Base-by-base conservation (phyloP, 1,139 yeast genomes). In the Dujonia santamariae region DNA sequence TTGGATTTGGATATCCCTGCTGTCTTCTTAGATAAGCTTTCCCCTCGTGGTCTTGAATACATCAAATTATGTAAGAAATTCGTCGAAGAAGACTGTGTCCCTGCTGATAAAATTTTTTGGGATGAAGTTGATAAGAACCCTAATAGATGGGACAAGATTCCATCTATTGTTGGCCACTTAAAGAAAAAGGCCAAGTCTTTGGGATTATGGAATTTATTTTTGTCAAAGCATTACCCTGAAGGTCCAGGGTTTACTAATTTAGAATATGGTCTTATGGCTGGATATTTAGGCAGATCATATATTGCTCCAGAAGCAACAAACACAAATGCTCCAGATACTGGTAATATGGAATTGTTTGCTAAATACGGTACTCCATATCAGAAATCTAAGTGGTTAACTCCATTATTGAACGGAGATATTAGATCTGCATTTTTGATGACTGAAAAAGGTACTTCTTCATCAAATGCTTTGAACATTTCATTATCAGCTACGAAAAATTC, bases 361-460 rank as follows among this genome's bases (percentile, higher is more conserved):
- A 69, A 72, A 44, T 80, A 75, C 51, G 86, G 82, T 22, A 69
- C 61, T 33, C 58, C 55, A 2, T 59, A 54, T 37, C 87, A 81
- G 45, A 75, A 75, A 55, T 50, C 64, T 34, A 54, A 59, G 41
- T 81, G 79, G 73, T 63, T 80, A 43, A 54, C 54, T 37, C 85
- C 85, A 4, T 63, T 80, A 45, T 60, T 80, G 44, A 56, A 71
- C 29, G 87, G 87, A 8, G 57, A 72, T 28, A 78, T 77, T 43
- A 62, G 85, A 41, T 77, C 85, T 7, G 85, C 86, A 0, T 80
- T 81, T 47, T 67, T 80, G 45, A 80, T 80, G 85, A 80, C 87
- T 3, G 88, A 81, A 53, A 75, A 71, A 47, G 80, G 81, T 18
- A 69, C 76, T 8, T 73, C 85, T 4, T 76, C 84, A 0, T 78